Evolutionary conservation across 2,329 filamentous ascomycete genomes (phyloP).

Genomic region (Ophiostoma novo-ulmi): DNA sequence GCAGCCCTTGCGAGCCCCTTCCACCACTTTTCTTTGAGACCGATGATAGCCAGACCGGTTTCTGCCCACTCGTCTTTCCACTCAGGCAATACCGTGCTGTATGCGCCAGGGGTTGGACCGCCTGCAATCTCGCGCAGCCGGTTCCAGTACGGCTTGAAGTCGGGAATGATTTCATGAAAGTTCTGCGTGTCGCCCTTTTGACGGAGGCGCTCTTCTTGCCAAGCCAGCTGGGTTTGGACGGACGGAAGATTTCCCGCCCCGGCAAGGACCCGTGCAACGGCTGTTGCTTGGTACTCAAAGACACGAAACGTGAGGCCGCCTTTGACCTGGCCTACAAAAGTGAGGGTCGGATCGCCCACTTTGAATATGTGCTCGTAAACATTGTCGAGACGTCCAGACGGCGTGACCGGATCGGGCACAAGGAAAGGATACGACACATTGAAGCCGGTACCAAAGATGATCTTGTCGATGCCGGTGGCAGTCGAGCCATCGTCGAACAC

Average conservation of each 20-base stretch:
- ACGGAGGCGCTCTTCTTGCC: too few relatives aligned
- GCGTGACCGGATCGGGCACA: neutral
- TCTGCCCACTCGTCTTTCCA: too few relatives aligned
- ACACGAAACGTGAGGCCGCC: constrained; percentile 60
- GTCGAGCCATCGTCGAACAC: constrained; percentile 47
- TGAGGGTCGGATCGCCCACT: constrained; percentile 58
- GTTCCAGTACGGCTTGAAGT: constrained; percentile 20
- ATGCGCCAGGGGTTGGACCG: too few relatives aligned
- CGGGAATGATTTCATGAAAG: constrained; percentile 15
- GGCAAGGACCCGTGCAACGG: constrained; percentile 53
- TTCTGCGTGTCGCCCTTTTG: neutral
- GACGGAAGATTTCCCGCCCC: constrained; percentile 31
- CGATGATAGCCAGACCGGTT: too few relatives aligned
- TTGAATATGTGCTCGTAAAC: constrained; percentile 51
- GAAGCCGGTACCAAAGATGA: constrained; percentile 58
- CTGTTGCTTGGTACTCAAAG: constrained; percentile 65
- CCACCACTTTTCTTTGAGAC: too few relatives aligned
- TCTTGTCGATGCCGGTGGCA: constrained; percentile 47
- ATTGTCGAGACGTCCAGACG: constrained; percentile 38
- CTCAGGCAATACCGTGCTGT: too few relatives aligned
- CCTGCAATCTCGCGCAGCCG: constrained; percentile 15
- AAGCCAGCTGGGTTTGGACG: too few relatives aligned
- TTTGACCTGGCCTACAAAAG: constrained; percentile 61
- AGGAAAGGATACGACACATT: constrained; percentile 54
- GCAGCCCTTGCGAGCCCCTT: too few relatives aligned